A percentile compares a stretch with the other conserved stretches of the same genome.
phyloP scores from a whole-genome alignment of 2,329 filamentous ascomycete genomes.

The Paramyrothecium roridum region DNA sequence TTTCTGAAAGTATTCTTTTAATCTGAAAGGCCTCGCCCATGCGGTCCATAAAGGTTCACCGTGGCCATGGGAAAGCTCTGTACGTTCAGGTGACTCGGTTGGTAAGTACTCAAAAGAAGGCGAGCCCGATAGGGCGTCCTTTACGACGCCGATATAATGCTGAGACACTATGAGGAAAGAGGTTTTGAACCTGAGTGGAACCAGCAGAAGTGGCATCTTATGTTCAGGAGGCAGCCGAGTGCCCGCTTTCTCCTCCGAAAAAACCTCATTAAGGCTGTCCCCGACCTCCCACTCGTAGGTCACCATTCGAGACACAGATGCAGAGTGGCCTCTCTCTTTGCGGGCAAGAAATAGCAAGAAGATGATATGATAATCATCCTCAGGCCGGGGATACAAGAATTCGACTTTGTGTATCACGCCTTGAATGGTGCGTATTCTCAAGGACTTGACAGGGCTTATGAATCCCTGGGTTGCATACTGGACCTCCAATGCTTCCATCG shows the following conservation, averaged over 20 bases:
- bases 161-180: conserved; percentile 69
- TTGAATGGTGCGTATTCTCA: conserved; percentile 46
- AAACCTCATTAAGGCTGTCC: conserved; percentile 41
- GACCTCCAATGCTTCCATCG: conserved; percentile 45
- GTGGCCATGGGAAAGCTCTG: conserved; percentile 43
- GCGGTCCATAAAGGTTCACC: conserved; percentile 68
- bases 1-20: conserved; percentile 55
- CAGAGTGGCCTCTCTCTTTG: conserved; percentile 26
- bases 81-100: conserved; percentile 35
- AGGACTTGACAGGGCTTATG: conserved; percentile 56
- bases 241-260: conserved; percentile 45
- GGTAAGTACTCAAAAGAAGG: conserved; percentile 45
- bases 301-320: conserved; percentile 43
- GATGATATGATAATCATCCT: conserved; percentile 70
- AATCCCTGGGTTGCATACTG: conserved; percentile 43
- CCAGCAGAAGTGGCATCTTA: conserved; percentile 64
- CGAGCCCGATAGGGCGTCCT: conserved; percentile 49
- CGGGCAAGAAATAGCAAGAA: conserved; percentile 63
- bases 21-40: conserved; percentile 77
- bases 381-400: conserved; percentile 70
- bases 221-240: conserved; percentile 47
- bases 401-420: conserved; percentile 83
- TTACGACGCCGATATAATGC: conserved; percentile 53
- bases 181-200: conserved; percentile 68
- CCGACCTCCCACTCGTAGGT: conserved; percentile 60